phyloP scores from a whole-genome alignment of 2,329 filamentous ascomycete species.

The Claviceps pazoutovae region DNA sequence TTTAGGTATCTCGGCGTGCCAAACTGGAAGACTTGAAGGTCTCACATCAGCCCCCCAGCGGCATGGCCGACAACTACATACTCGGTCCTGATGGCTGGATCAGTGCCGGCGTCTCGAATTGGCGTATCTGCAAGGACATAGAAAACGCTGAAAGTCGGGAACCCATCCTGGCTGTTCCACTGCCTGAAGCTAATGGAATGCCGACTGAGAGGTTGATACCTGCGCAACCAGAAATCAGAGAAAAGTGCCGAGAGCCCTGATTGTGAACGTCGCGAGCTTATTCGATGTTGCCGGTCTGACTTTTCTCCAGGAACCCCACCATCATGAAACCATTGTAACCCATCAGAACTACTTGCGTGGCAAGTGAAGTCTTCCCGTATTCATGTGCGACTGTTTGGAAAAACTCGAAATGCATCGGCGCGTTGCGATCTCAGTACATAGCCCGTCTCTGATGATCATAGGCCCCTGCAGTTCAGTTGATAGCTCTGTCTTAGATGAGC shows the following conservation, averaged over 20 bases:
- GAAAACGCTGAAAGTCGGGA: neutral
- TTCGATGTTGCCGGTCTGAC: neutral
- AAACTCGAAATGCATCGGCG: neutral
- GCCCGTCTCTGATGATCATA: neutral
- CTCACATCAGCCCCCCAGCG: neutral
- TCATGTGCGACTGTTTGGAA: neutral
- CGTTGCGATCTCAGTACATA: neutral
- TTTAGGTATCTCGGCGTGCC: neutral
- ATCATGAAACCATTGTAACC: neutral
- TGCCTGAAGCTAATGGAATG: neutral
- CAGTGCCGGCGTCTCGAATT: neutral
- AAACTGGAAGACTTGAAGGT: neutral
- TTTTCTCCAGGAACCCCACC: neutral
- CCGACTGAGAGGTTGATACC: neutral
- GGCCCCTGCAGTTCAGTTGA: no score
- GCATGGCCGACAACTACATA: neutral
- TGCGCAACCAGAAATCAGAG: neutral
- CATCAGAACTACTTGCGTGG: neutral
- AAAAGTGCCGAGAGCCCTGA: neutral
- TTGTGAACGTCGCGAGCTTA: neutral
- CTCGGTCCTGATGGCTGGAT: neutral
- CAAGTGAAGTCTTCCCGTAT: neutral
- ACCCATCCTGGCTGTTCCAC: neutral
- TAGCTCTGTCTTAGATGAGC: neutral
- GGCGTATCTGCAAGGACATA: neutral